phyloP scores from a whole-genome alignment of 441 rosid species.

The Isatis lusitanica region DNA sequence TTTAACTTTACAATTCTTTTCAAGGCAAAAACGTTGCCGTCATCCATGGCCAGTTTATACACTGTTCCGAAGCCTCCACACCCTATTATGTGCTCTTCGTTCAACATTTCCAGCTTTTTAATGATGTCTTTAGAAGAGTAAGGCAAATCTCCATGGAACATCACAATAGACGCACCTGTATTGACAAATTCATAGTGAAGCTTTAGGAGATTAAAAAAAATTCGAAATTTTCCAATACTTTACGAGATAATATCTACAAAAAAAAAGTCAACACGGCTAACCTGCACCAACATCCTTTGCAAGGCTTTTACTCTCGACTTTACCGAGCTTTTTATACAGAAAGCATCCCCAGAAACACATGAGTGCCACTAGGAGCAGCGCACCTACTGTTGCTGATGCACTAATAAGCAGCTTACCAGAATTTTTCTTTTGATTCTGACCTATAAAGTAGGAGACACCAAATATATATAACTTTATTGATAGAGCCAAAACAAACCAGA shows the following conservation, averaged over 20 bases:
- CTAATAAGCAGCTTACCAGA: constrained; percentile 84
- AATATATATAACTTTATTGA: not conserved
- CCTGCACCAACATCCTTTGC: constrained; percentile 95
- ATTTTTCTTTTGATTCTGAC: constrained; percentile 67
- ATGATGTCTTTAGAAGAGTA: constrained; percentile 93
- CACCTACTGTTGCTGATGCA: constrained; percentile 93
- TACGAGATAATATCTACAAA: not conserved
- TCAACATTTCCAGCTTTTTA: constrained; percentile 78
- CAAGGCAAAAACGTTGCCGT: constrained; percentile 87
- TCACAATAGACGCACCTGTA: constrained; percentile 91
- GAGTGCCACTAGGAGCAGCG: constrained; percentile 93
- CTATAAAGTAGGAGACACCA: constrained; percentile 42
- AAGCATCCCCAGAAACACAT: constrained; percentile 99
- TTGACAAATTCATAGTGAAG: constrained; percentile 5
- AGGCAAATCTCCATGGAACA: constrained; percentile 99
- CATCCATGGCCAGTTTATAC: constrained; percentile 96
- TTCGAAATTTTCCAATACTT: not conserved
- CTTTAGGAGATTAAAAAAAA: not conserved
- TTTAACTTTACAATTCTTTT: constrained; percentile 87
- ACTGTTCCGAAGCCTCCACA: constrained; percentile 96
- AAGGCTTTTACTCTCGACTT: constrained; percentile 72
- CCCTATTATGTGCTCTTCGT: constrained; percentile 87
- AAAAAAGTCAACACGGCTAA: constrained; percentile 24
- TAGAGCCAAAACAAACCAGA: constrained; percentile 10
- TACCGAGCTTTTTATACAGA: constrained; percentile 92